Evolutionary conservation across 2,329 filamentous ascomycete genomes (phyloP), one percentile per base, ranked within the genome.

Genomic region (Ascochyta fabae): DNA sequence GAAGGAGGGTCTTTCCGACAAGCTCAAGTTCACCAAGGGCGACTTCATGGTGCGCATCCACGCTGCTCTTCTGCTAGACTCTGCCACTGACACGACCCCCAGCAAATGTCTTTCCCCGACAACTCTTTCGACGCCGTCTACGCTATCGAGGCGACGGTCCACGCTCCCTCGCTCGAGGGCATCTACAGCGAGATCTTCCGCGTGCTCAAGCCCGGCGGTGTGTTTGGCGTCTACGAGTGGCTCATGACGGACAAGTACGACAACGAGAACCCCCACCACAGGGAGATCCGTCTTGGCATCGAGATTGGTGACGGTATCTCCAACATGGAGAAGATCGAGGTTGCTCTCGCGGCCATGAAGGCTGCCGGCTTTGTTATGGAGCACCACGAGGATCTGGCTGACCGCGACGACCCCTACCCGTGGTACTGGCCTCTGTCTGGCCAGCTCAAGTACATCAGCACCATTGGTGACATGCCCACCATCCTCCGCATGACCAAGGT

Each of bases 141-240:
- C 74, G 94, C 93, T 49, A 98, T 99, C 66, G 95, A 99, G 80
- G 95, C 95, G 3, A 99, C 95, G 3, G 91, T 96, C 46, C 95
- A 99, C 76, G 95, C 95, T 0, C 95, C 94, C 38, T 89, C 87
- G 40, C 86, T 98, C 7, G 90, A 92, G 71, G 93, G 91, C 56
- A 92, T 97, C 64, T 99, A 99, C 82, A 88, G 86, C 74, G 89
- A 98, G 78, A 98, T 98, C 71, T 93, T 89, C 85, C 90, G 91
- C 43, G 93, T 97, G 22, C 84, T 99, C 61, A 99, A 98, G 84
- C 95, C 95, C 19, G 95, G 95, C 58, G 94, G 95, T 76, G 83
- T 92, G 47, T 99, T 98, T 69, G 95, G 94, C 73, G 94, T 98
- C 48, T 99, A 98, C 80, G 95, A 99, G 79, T 98, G 95, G 95